A percentile compares a stretch with the other conserved stretches of the same genome.
Conservation (phyloP, 495 filamentous ascomycete species). For the Lichina pygmaea region DNA sequence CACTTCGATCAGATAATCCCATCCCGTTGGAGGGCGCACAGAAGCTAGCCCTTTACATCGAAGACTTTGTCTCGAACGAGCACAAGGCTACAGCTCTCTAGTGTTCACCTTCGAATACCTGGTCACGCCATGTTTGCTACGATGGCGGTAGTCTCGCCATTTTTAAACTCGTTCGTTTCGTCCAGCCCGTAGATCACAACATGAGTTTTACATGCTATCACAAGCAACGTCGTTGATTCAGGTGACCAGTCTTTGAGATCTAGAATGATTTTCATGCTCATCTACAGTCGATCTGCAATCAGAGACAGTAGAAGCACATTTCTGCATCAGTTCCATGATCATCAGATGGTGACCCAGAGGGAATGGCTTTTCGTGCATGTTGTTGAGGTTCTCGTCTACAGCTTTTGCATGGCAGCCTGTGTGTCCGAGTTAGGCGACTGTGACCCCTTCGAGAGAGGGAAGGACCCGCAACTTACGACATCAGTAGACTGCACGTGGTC, state of each 20-base stretch:
- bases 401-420: slow-evolving; percentile 67
- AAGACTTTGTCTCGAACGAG: slow-evolving; percentile 19
- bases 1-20: slow-evolving; percentile 1
- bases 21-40: slow-evolving; percentile 20
- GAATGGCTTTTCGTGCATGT: background rate
- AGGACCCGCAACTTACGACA: slow-evolving; percentile 25
- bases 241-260: background rate
- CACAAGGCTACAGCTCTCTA: background rate
- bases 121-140: too few species aligned
- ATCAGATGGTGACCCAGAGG: background rate
- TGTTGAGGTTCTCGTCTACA: slow-evolving; percentile 25
- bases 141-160: too few species aligned
- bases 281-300: background rate
- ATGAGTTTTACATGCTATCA: background rate
- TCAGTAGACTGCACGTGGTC: slow-evolving; percentile 95
- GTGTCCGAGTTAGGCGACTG: background rate
- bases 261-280: background rate
- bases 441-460: background rate
- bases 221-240: background rate
- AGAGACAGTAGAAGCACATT: background rate
- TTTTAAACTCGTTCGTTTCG: too few species aligned
- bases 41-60: slow-evolving; percentile 29
- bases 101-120: too few species aligned
- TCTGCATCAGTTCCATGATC: background rate
- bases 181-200: too few species aligned